Conservation (phyloP, 495 filamentous ascomycete genomes). For the Penicillium ochrochloron region DNA sequence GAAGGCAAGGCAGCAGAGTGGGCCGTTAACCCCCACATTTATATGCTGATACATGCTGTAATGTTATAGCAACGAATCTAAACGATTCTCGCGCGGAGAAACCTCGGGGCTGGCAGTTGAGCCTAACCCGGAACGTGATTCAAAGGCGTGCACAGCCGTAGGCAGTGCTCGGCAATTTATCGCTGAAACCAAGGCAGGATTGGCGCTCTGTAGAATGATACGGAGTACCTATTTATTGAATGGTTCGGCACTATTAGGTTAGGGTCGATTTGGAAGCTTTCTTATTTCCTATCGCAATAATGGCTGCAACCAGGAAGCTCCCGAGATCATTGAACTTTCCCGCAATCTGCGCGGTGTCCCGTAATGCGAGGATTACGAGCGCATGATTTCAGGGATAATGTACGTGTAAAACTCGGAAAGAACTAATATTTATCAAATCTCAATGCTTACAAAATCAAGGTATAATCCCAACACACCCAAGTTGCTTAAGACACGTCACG, state of each 20-base stretch:
- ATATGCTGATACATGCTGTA: no score
- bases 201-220: not conserved
- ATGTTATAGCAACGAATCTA: no score
- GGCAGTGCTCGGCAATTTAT: not conserved
- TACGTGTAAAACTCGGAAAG: constrained; percentile 18
- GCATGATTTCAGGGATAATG: constrained; percentile 52
- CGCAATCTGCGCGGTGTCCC: constrained; percentile 41
- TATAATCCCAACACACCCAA: constrained; percentile 46
- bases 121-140: not conserved
- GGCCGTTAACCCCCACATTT: not conserved
- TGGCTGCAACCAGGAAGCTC: constrained; percentile 47
- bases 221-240: not conserved
- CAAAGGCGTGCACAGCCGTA: not conserved
- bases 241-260: not conserved
- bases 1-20: not conserved
- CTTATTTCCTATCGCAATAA: not conserved
- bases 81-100: not conserved
- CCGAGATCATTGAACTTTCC: constrained; percentile 45
- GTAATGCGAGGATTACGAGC: constrained; percentile 25
- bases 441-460: constrained; percentile 19
- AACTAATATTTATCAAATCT: not conserved
- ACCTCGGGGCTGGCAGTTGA: not conserved
- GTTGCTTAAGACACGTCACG: constrained; percentile 44
- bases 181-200: not conserved
- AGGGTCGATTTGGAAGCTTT: not conserved